Conservation (phyloP, 306 rosid genomes). For the Cicer yamashitae region DNA sequence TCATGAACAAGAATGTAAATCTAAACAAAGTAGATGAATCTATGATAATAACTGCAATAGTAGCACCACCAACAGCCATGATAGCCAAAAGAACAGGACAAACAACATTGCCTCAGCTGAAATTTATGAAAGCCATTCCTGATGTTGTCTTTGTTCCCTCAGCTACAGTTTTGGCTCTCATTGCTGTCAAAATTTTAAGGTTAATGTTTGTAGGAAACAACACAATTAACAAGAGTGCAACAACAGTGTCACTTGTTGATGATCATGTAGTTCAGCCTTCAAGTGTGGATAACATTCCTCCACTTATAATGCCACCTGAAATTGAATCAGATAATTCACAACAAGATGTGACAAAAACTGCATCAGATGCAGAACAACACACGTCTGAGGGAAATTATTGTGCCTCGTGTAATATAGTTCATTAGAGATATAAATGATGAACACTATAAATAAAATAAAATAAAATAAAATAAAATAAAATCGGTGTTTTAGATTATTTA, state of each 20-base stretch:
- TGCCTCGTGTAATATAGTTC: conserved; percentile 20
- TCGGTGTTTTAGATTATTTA: too few relatives aligned
- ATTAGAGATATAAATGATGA: background rate
- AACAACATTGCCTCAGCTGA: conserved; percentile 55
- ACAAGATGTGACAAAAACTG: background rate
- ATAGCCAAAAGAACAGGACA: conserved; percentile 61
- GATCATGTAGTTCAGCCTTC: background rate
- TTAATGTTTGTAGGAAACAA: conserved; percentile 40
- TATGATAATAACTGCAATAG: conserved; percentile 60
- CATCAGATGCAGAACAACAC: background rate
- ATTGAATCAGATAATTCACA: background rate
- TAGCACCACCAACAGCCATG: conserved; percentile 77
- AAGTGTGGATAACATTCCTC: background rate
- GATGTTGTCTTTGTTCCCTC: conserved; percentile 74
- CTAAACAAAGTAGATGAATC: conserved; percentile 50
- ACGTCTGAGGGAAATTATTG: background rate
- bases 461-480: too few relatives aligned
- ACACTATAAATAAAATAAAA: background rate
- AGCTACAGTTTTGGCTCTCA: conserved; percentile 59
- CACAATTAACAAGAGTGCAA: background rate
- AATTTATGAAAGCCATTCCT: conserved; percentile 61
- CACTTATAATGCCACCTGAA: background rate
- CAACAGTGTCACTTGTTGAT: background rate
- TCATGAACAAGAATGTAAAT: conserved; percentile 50
- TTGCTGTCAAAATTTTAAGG: conserved; percentile 53